Conservation (phyloP, 805 yeast species). For the Candida easanensis region DNA sequence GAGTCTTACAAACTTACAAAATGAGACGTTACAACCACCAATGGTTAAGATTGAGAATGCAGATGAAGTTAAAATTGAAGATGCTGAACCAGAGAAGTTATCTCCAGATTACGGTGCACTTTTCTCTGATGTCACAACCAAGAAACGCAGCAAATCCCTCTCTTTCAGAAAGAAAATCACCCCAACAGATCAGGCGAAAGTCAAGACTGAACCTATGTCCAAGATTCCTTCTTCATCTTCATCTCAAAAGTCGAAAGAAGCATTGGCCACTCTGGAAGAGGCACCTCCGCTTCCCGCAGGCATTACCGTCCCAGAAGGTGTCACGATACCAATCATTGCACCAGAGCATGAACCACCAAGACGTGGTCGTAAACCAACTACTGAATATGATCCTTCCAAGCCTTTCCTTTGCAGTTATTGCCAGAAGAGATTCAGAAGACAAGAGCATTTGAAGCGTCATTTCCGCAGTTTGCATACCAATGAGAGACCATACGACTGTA, state of each 20-base stretch:
- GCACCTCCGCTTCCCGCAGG: neutral
- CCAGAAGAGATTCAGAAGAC: slow-evolving; percentile 64
- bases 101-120: slow-evolving; percentile 32
- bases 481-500: slow-evolving; percentile 67
- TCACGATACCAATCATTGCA: slow-evolving; percentile 4
- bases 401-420: slow-evolving; percentile 65
- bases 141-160: slow-evolving; percentile 17
- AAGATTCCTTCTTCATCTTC: slow-evolving; percentile 3
- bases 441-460: slow-evolving; percentile 76
- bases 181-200: neutral
- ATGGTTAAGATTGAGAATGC: neutral
- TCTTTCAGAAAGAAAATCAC: neutral
- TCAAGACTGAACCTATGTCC: slow-evolving; percentile 7
- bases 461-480: slow-evolving; percentile 69
- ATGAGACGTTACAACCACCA: neutral
- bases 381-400: slow-evolving; percentile 52
- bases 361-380: slow-evolving; percentile 64
- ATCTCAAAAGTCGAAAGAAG: neutral
- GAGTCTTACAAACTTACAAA: neutral
- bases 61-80: neutral
- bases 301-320: slow-evolving; percentile 9
- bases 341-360: slow-evolving; percentile 36
- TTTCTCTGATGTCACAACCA: slow-evolving; percentile 25
- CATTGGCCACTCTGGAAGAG: too few relatives aligned
- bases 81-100: slow-evolving; percentile 12